Conservation (phyloP, 164 flowering plant species). For the Vitis riparia region DNA sequence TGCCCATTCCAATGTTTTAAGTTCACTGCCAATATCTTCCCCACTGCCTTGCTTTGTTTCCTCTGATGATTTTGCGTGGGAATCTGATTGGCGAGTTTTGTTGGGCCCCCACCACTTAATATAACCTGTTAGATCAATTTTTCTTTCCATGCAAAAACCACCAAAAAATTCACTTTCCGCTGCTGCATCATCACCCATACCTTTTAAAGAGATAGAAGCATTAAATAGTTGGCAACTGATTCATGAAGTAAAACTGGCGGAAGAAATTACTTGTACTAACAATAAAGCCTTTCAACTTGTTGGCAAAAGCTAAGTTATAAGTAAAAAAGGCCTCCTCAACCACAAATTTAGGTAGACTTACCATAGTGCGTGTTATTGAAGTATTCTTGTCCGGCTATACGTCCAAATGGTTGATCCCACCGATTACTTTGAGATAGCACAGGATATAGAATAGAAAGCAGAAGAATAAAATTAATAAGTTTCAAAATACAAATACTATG, state of each 20-base stretch:
- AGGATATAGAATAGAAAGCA: slow-evolving; percentile 9
- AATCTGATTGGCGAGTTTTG: slow-evolving; percentile 53
- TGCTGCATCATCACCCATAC: slow-evolving; percentile 64
- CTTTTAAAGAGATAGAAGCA: slow-evolving; percentile 15
- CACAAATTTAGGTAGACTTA: slow-evolving; percentile 24
- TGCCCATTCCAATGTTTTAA: slow-evolving; percentile 57
- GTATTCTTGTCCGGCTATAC: slow-evolving; percentile 64
- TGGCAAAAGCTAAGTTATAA: not conserved
- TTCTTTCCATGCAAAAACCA: slow-evolving; percentile 68
- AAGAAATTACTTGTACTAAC: not conserved
- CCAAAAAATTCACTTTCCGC: slow-evolving; percentile 65
- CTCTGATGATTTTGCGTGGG: slow-evolving; percentile 47
- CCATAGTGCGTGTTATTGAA: slow-evolving; percentile 58
- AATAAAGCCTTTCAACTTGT: not conserved
- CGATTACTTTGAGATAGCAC: slow-evolving; percentile 44
- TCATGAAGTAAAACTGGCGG: slow-evolving; percentile 1
- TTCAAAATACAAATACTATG: too few species aligned
- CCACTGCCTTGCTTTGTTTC: slow-evolving; percentile 47
- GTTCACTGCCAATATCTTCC: slow-evolving; percentile 67
- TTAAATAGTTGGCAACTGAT: slow-evolving; percentile 3
- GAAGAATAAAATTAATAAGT: too few species aligned
- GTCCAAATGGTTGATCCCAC: slow-evolving; percentile 83
- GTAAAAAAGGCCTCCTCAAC: not conserved
- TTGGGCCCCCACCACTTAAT: slow-evolving; percentile 93
- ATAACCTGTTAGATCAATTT: slow-evolving; percentile 77